Base-by-base conservation (phyloP, 495 filamentous ascomycete species). In the Hyaloscypha bicolor region DNA sequence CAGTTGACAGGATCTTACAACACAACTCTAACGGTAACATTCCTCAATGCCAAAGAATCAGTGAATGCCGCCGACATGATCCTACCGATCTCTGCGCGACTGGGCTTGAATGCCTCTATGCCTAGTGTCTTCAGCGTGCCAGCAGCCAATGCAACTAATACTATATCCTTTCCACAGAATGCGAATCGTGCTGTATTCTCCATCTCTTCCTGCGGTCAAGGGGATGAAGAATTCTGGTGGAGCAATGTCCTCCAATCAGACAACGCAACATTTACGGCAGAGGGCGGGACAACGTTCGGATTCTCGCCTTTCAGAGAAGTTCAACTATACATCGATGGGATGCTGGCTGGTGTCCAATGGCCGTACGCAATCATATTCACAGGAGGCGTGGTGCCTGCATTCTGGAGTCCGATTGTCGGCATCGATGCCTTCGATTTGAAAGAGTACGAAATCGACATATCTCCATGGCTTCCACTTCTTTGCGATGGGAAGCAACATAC, bases 311-410 rank as follows among this genome's bases (percentile, higher is more conserved):
- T 93, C 72, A 85, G 93, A 9, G 93, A 97, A 74, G 81, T 96
- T 5, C 91, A 96, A 67, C 77, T 96, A 0, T 83, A 87, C 42
- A 91, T 96, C 65, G 91, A 97, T 71, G 90, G 85, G 2, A 79
- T 81, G 31, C 76, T 95, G 6, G 91, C 91, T 14, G 93, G 93
- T 0, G 90, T 94, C 3, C 82, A 86, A 9, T 96, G 90, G 91
- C 93, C 93, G 3, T 95, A 94, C 65, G 90, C 92, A 0, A 81
- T 93, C 32, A 91, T 96, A 32, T 97, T 96, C 70, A 96, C 93
- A 3, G 93, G 93, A 6, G 93, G 93, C 3, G 86, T 97, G 1
- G 88, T 88, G 3, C 93, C 93, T 0, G 87, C 86, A 0, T 83
- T 96, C 48, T 96, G 93, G 88, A 82, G 91, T 0, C 93, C 93